Conservation (phyloP, 306 rosid species). For the Vigna trinervia region DNA sequence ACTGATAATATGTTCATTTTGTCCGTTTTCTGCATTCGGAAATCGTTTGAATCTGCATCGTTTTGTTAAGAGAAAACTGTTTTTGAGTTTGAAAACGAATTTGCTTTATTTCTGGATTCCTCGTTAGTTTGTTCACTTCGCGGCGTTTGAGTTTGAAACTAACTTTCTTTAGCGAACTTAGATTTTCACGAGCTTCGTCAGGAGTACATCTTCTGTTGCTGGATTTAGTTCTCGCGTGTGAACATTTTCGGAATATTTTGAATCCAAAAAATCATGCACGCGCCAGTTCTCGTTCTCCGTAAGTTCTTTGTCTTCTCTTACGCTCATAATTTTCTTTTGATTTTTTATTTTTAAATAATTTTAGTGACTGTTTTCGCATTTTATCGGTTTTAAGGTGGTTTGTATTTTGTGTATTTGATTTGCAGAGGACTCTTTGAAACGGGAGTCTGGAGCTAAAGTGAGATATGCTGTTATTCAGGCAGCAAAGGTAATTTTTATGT, state of each 20-base stretch:
- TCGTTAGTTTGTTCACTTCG: not conserved
- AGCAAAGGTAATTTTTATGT: constrained; percentile 60
- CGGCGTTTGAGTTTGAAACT: not conserved
- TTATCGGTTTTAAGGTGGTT: not conserved
- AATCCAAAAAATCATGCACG: constrained; percentile 52
- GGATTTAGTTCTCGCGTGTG: constrained; percentile 5
- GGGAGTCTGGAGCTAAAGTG: constrained; percentile 93
- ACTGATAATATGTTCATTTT: not conserved
- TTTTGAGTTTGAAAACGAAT: constrained; percentile 18
- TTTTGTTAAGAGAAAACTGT: constrained; percentile 13
- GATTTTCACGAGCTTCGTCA: not conserved
- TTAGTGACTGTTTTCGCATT: not conserved
- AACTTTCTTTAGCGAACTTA: not conserved
- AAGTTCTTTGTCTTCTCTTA: constrained; percentile 29
- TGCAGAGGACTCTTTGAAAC: constrained; percentile 88
- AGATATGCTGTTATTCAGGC: constrained; percentile 96
- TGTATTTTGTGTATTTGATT: not conserved
- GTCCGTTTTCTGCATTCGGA: not conserved
- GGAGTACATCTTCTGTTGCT: not conserved
- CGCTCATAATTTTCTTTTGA: not conserved
- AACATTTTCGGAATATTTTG: constrained; percentile 13
- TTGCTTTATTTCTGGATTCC: constrained; percentile 2
- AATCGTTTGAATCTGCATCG: constrained; percentile 35
- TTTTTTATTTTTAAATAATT: not conserved
- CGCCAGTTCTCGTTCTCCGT: constrained; percentile 60